These are phyloP conservation scores for Olyra latifolia DNA, from an alignment of 176 grass and related monocot genomes.

Conservation along the genomic window DNA sequence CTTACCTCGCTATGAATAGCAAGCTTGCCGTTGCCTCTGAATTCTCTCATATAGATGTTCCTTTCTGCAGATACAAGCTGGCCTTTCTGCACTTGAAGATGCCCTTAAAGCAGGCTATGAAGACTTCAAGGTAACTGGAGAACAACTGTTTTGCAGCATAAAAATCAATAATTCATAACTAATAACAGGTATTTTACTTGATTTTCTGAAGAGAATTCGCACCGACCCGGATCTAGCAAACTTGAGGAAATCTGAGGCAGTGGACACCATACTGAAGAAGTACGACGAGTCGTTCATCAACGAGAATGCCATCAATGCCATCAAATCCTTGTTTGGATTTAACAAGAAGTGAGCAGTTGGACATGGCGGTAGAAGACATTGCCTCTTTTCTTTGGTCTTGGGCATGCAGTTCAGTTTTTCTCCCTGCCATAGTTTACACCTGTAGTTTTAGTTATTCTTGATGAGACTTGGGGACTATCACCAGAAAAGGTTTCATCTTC, in stretches of 20 bases:
- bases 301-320: conserved; percentile 88
- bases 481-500: conserved; percentile 15
- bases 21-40: conserved; percentile 8
- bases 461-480: conserved; percentile 29
- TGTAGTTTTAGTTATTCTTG: conserved; percentile 42
- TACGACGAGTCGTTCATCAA: conserved; percentile 97
- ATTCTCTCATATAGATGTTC: conserved; percentile 20
- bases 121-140: conserved; percentile 75
- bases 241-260: conserved; percentile 59
- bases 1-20: not conserved
- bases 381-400: not conserved
- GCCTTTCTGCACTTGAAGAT: conserved; percentile 84
- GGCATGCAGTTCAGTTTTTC: not conserved
- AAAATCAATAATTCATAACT: not conserved
- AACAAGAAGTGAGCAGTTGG: conserved; percentile 54
- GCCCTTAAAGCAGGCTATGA: conserved; percentile 82
- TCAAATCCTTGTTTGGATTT: conserved; percentile 88
- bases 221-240: conserved; percentile 75
- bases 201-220: conserved; percentile 61
- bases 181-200: conserved; percentile 15
- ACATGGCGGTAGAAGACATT: not conserved
- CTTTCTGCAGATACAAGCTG: conserved; percentile 63
- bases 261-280: conserved; percentile 70
- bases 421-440: conserved; percentile 10
- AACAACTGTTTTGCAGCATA: not conserved